These are phyloP conservation scores for Oleoguttula mirabilis DNA, from an alignment of 495 filamentous ascomycete species.

Conservation along the genomic window DNA sequence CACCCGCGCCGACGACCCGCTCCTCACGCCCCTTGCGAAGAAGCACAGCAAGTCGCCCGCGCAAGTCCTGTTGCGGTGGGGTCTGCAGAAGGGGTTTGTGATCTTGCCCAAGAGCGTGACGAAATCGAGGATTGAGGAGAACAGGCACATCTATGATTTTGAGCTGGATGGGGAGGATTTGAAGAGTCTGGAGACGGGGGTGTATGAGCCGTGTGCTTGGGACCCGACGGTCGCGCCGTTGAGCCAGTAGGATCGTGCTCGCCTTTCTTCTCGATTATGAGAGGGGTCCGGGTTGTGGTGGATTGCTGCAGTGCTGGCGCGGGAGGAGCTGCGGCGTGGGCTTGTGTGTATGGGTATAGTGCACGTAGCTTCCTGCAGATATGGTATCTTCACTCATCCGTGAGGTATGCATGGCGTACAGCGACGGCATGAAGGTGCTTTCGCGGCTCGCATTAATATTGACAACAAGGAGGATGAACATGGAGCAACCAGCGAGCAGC, in stretches of 20 bases:
- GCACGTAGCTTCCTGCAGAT: no score
- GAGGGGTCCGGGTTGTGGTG: no score
- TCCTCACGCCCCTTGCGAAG: slow-evolving; percentile 46
- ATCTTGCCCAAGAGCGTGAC: slow-evolving; percentile 70
- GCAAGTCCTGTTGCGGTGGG: slow-evolving; percentile 78
- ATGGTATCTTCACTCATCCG: no score
- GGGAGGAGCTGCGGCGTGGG: no score
- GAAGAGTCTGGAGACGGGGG: slow-evolving; percentile 37
- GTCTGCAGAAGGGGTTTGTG: slow-evolving; percentile 65
- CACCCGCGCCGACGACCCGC: slow-evolving; percentile 51
- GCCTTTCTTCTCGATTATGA: no score
- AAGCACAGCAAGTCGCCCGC: slow-evolving; percentile 63
- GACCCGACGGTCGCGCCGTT: slow-evolving; percentile 45
- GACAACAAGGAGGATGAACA: no score
- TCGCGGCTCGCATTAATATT: no score
- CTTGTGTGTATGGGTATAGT: no score
- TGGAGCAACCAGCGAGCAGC: no score
- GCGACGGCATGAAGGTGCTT: no score
- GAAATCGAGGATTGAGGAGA: slow-evolving; percentile 55
- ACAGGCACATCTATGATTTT: slow-evolving; percentile 71
- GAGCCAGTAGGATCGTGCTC: neutral
- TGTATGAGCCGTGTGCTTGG: slow-evolving; percentile 60
- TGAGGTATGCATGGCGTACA: no score
- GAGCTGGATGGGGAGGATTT: slow-evolving; percentile 55
- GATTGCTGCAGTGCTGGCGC: no score